These are phyloP conservation scores for Proliferodiscus dingleyae DNA, from an alignment of 2,329 filamentous ascomycete genomes.

Conservation along the genomic window DNA sequence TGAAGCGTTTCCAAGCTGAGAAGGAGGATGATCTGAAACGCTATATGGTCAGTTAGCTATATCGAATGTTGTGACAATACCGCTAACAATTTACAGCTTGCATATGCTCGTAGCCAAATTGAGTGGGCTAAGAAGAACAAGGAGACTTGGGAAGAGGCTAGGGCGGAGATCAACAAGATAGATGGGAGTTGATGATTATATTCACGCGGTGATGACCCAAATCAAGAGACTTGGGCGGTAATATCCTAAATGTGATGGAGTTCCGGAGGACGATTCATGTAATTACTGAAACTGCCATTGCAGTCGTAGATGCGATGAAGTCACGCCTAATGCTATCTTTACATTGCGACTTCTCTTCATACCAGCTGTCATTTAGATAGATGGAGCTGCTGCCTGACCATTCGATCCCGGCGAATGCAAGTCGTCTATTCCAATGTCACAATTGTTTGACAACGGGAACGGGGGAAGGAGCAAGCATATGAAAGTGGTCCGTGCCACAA, in stretches of 20 bases:
- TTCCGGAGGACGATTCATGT: conserved; percentile 11
- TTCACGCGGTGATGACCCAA: conserved; percentile 7
- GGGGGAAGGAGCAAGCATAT: no score
- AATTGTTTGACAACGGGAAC: no score
- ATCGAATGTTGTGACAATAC: conserved; percentile 7
- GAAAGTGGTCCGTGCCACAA: no score
- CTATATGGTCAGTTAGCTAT: conserved; percentile 74
- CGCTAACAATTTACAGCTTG: conserved; percentile 45
- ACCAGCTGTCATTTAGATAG: neutral
- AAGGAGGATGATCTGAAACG: conserved; percentile 91
- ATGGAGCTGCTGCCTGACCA: no score
- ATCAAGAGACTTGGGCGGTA: conserved; percentile 11
- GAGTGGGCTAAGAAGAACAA: conserved; percentile 72
- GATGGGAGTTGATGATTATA: conserved; percentile 34
- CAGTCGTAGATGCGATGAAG: conserved; percentile 12
- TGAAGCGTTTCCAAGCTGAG: conserved; percentile 88
- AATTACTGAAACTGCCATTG: conserved; percentile 17
- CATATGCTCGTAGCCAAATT: conserved; percentile 67
- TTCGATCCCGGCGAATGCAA: no score
- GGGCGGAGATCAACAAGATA: conserved; percentile 66
- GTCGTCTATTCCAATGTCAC: no score
- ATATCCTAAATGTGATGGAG: conserved; percentile 15
- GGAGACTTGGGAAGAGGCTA: conserved; percentile 69
- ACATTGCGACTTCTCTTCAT: neutral
- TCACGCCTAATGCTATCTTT: neutral